Base-by-base conservation (phyloP, 2,329 filamentous ascomycete species). In the Geosmithia morbida region DNA sequence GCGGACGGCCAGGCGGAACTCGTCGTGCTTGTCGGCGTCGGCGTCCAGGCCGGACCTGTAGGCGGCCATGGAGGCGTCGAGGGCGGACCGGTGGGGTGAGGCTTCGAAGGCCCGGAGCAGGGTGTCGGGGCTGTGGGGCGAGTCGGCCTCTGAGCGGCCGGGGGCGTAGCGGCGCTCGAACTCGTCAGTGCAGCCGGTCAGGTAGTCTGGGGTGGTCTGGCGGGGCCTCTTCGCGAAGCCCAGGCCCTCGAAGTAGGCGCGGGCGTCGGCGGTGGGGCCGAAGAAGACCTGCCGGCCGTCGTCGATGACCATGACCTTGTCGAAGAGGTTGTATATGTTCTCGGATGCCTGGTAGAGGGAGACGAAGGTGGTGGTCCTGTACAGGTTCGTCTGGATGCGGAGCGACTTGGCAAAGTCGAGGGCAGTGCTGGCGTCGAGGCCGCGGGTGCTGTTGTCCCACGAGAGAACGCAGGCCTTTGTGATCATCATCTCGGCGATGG, bases 301-400 rank as follows among this genome's bases (percentile, higher is more conserved):
- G 51, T 89, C 83, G 48, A 92, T 85, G 37, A 89, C 83, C 56
- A 94, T 68, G 13, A 92, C 85, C 62, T 90, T 92, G 68, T 94
- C 86, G 51, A 90, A 89, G 33, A 81, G 77, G 19, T 71, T 71
- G 65, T 86, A 89, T 51, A 90, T 87, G 55, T 79, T 87, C 63
- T 92, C 85, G 0, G 83, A 87, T 0, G 85, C 86, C 59, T 94
- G 87, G 61, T 94, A 94, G 0, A 94, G 69, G 0, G 87, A 87
- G 1, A 94, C 86, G 51, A 92, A 89, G 0, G 87, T 92, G 2
- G 84, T 85, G 0, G 82, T 87, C 59, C 84, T 79, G 72, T 88
- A 88, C 48, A 92, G 77, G 60, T 92, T 83, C 19, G 87, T 92
- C 67, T 90, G 75, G 41, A 88, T 81, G 2, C 87, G 80, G 2